A percentile compares a stretch with the other conserved stretches of the same genome.
Evolutionary conservation across 1,139 yeast species (phyloP).

Genomic region (Taphrina sp.): DNA sequence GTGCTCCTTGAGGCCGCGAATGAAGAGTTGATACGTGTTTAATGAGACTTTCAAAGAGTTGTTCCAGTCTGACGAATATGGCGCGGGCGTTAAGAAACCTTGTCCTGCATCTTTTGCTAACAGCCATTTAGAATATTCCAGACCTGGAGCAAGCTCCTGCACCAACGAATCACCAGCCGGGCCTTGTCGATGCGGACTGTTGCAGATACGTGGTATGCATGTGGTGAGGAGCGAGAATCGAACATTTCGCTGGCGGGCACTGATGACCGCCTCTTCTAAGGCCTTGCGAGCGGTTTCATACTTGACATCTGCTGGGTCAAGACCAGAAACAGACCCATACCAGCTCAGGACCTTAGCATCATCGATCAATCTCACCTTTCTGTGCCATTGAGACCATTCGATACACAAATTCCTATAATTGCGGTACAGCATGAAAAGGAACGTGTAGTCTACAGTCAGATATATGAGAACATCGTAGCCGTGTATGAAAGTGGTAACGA

Average conservation of each 20-base stretch:
- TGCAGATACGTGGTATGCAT: no score
- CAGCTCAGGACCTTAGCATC: slow-evolving; percentile 14
- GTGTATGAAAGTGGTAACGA: slow-evolving; percentile 11
- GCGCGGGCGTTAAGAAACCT: slow-evolving; percentile 6
- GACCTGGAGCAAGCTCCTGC: slow-evolving; percentile 5
- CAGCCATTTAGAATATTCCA: slow-evolving; percentile 20
- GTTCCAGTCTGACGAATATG: slow-evolving; percentile 17
- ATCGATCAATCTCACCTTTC: slow-evolving; percentile 4
- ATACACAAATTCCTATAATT: slow-evolving; percentile 4
- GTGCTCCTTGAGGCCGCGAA: slow-evolving; percentile 17
- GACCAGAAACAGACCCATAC: not conserved
- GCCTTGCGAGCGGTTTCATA: slow-evolving; percentile 9
- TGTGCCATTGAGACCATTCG: slow-evolving; percentile 20
- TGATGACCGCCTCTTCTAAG: slow-evolving; percentile 3
- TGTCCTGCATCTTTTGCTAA: slow-evolving; percentile 12
- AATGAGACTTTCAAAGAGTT: slow-evolving; percentile 13
- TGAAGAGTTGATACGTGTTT: slow-evolving; percentile 14
- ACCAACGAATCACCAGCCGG: slow-evolving; percentile 1
- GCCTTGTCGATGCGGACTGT: no score
- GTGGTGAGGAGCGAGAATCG: not conserved
- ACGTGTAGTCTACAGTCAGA: slow-evolving; percentile 3
- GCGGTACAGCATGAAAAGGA: slow-evolving; percentile 7
- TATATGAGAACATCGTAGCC: slow-evolving; percentile 13
- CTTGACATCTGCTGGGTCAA: not conserved
- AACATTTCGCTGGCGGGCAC: not conserved